Base-by-base conservation (phyloP, 331 rosid species). In the Pyrus hybrid region DNA sequence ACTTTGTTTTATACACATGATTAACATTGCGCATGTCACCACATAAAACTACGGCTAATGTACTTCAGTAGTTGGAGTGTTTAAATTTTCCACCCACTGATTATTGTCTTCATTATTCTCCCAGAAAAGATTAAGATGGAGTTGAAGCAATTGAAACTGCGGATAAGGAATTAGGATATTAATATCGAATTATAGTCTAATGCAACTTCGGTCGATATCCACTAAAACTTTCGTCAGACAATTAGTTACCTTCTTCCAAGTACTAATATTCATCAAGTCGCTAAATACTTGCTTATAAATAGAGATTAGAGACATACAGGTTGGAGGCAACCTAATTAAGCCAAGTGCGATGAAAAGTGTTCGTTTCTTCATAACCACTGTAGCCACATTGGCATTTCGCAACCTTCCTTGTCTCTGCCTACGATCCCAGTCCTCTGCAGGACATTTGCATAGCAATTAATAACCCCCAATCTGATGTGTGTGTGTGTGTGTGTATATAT, bases 391-490 rank as follows among this genome's bases (percentile, higher is more conserved):
- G 62, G 54, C 66, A 71, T 33, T 33, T 56, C 7, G 21, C 53
- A 32, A 33, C 66, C 16, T 32, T 57, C 67, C 64, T 51, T 33
- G 76, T 56, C 22, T 71, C 75, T n/a, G 75, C 75, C 75, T 32
- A 23, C 0, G 75, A 71, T 29, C 75, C 75, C 30, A 32, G 75
- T 71, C 30, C 66, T 56, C 67, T 71, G 9, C 66, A 56, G 66
- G 76, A 71, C 30, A 32, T 71, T 16, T 71, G 76, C 53, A 33
- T 56, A 2, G 76, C 66, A n/a, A 56, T 56, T 33, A 71, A 71
- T 21, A 56, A 56, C 13, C 20, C 75, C 45, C 74, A 11, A 37
- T 51, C 64, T 11, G 35, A 7, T n/a, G n/a, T n/a, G n/a, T n/a
- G n/a, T n/a, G n/a, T n/a, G n/a, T n/a, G n/a, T n/a, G n/a, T n/a